Base-by-base conservation (phyloP, 495 filamentous ascomycete genomes). In the Xylaria palmicola region DNA sequence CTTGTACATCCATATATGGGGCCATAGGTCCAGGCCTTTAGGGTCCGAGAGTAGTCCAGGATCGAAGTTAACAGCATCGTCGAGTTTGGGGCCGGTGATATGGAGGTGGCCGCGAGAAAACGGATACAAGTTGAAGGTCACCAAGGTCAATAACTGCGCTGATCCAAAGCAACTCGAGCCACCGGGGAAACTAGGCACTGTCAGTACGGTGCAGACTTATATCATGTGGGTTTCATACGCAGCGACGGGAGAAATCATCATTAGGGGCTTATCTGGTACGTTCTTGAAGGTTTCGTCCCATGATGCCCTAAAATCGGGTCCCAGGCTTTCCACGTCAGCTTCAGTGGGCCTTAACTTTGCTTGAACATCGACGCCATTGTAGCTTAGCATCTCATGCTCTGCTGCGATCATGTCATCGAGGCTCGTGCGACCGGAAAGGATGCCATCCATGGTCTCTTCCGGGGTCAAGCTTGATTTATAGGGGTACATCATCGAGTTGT, bases 271-370 rank as follows among this genome's bases (percentile, higher is more conserved):
- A 12, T 74, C 66, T 1, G 71, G 69, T 0, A 60, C 58, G 6
- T 69, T 26, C 47, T 68, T 74, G 64, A 77, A 82, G 53, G 80
- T 74, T n/a, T 65, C 55, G 19, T 80, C 74, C 79, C 79, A 82
- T 2, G 58, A 55, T 6, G 49, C 66, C 54, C 72, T 67, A 62
- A 82, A 76, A n/a, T 69, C 66, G 0, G 74, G 71, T 0, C 76
- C 78, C 10, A 83, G 66, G 2, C 71, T 59, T 22, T 59, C 66
- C 7, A 77, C 67, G 34, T 81, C 77, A 10, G 67, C 63, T 2
- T 77, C 74, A 0, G 75, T 72, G 1, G 76, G 77, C 0, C 77
- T 69, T 30, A 78, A 27, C 64, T 80, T 81, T 47, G 56, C 57
- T 6, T 65, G 55, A 5, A 78, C 65, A 44, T 85, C 81, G 60